Conservation (phyloP, 768 basidiomycete species). For the Tricholoma flavovirens region DNA sequence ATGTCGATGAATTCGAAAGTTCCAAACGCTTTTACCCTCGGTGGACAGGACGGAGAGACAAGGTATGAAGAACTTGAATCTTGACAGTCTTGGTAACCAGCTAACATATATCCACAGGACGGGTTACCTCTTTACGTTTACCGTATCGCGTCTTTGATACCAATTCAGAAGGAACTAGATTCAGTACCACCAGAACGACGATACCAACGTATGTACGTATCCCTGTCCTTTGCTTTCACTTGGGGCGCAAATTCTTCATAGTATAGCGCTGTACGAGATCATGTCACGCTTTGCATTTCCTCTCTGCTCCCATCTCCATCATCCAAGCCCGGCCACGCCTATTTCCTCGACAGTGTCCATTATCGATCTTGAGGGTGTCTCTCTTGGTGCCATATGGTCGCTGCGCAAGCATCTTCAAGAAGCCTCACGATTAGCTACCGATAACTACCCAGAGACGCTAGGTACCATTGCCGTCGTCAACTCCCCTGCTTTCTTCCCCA, state of each 20-base stretch:
- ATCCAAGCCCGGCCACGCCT: constrained; percentile 42
- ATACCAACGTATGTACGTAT: constrained; percentile 66
- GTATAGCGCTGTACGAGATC: constrained; percentile 59
- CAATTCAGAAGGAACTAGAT: constrained; percentile 56
- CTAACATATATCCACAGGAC: constrained; percentile 37
- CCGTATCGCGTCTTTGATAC: constrained; percentile 54
- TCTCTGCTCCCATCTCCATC: constrained; percentile 57
- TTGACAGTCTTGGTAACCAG: neutral
- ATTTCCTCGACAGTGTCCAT: constrained; percentile 61
- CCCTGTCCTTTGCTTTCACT: neutral
- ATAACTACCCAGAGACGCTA: constrained; percentile 79
- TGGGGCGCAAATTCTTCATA: constrained; percentile 18
- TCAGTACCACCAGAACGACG: constrained; percentile 47
- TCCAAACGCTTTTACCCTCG: constrained; percentile 66
- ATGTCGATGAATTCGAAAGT: constrained; percentile 51
- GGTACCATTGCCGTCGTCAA: constrained; percentile 66
- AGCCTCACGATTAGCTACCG: constrained; percentile 67
- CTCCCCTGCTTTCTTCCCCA: constrained; percentile 77
- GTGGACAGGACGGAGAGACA: constrained; percentile 77
- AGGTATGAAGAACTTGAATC: too few species aligned
- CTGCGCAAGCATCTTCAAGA: constrained; percentile 70
- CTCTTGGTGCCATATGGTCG: constrained; percentile 61
- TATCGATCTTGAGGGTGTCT: constrained; percentile 63
- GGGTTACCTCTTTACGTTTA: constrained; percentile 78
- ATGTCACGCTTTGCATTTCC: constrained; percentile 63